These are phyloP conservation scores for Parietaria judaica DNA, from an alignment of 306 rosid genomes.

Conservation along the genomic window DNA sequence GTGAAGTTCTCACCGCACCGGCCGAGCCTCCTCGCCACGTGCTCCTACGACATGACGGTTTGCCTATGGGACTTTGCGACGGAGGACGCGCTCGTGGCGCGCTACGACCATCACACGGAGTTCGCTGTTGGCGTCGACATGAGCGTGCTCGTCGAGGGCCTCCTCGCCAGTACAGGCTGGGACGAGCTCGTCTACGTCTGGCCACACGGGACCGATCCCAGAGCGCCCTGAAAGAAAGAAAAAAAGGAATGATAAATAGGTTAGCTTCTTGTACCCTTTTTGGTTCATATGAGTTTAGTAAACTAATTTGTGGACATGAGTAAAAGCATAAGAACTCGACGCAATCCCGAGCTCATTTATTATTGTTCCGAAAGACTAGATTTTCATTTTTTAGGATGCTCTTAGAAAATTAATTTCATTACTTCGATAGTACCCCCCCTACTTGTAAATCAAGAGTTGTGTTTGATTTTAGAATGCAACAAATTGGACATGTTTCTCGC, in stretches of 20 bases:
- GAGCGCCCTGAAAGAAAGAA: slow-evolving; percentile 42
- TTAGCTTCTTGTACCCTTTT: background rate
- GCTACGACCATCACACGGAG: slow-evolving; percentile 82
- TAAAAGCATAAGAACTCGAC: too few species aligned
- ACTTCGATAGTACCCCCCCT: too few species aligned
- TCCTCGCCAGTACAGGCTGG: slow-evolving; percentile 90
- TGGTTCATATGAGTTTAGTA: slow-evolving; percentile 1
- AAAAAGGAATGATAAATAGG: slow-evolving; percentile 13
- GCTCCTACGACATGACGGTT: slow-evolving; percentile 89
- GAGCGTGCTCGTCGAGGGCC: slow-evolving; percentile 91
- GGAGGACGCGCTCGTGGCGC: slow-evolving; percentile 80
- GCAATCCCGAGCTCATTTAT: too few species aligned
- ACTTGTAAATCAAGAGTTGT: too few species aligned
- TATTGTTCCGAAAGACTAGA: too few species aligned
- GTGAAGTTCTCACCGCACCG: slow-evolving; percentile 74
- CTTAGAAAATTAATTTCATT: too few species aligned
- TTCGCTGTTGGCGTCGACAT: slow-evolving; percentile 89
- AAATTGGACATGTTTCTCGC: too few species aligned
- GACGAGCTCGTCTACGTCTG: slow-evolving; percentile 88
- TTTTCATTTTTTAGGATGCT: too few species aligned
- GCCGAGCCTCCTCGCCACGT: slow-evolving; percentile 53
- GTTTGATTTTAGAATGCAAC: too few species aligned
- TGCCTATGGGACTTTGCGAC: slow-evolving; percentile 85
- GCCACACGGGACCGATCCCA: slow-evolving; percentile 89
- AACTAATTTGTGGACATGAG: too few species aligned